These are phyloP conservation scores for Dalechampia spathulata DNA, from an alignment of 441 rosid species.

Conservation along the genomic window DNA sequence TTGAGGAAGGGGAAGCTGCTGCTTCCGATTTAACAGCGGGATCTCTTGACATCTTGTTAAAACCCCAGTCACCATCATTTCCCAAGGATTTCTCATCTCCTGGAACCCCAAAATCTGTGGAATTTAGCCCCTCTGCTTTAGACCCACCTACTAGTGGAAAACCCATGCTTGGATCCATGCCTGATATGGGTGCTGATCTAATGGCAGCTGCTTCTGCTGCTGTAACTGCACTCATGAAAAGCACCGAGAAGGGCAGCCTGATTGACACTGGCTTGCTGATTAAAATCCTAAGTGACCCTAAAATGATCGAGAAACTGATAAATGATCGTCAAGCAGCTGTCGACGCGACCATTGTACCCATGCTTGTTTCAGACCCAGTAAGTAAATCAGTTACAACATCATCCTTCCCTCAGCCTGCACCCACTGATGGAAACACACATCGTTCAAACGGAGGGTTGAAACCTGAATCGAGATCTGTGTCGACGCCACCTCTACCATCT, in stretches of 20 bases:
- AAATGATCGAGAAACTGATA: slow-evolving; percentile 35
- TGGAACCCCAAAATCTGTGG: slow-evolving; percentile 12
- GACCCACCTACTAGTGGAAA: slow-evolving; percentile 8
- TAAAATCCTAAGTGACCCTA: slow-evolving; percentile 47
- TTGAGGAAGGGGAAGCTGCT: slow-evolving; percentile 38
- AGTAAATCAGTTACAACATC: neutral
- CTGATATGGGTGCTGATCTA: slow-evolving; percentile 25
- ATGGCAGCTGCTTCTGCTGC: slow-evolving; percentile 39
- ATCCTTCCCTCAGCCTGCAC: neutral
- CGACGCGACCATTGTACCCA: slow-evolving; percentile 7
- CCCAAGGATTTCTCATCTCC: slow-evolving; percentile 12
- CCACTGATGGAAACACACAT: slow-evolving; percentile 7
- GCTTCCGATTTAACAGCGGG: slow-evolving; percentile 18
- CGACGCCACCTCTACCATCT: slow-evolving; percentile 5
- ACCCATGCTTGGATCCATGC: slow-evolving; percentile 7
- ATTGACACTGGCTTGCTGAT: slow-evolving; percentile 56
- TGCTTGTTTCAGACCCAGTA: neutral
- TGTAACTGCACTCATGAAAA: slow-evolving; percentile 28
- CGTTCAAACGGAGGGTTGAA: slow-evolving; percentile 5
- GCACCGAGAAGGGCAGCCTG: slow-evolving; percentile 28
- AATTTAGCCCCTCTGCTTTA: neutral
- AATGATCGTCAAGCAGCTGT: neutral
- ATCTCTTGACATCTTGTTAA: neutral
- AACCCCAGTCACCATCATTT: slow-evolving; percentile 3
- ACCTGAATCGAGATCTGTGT: slow-evolving; percentile 11